A percentile compares a stretch with the other conserved stretches of the same genome.
Evolutionary conservation across 176 grass and related monocot species (phyloP).

Genomic region (Pharus latifolius): DNA sequence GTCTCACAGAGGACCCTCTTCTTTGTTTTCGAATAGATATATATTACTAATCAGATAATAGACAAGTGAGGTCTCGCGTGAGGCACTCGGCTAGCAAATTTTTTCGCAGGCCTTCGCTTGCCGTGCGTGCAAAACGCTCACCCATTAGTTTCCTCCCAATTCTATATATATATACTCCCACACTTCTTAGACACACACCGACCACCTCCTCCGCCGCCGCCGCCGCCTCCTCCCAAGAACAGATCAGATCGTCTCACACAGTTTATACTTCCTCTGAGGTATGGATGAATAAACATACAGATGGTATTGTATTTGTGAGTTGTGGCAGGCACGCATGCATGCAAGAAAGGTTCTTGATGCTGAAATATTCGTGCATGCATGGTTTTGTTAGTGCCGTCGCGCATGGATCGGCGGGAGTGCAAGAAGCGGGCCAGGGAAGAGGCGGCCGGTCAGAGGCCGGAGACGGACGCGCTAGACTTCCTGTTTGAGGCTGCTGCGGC

Average conservation of each 20-base stretch:
- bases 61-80: no score
- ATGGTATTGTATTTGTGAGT: no score
- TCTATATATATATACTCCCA: no score
- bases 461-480: neutral
- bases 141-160: neutral
- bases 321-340: neutral
- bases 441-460: neutral
- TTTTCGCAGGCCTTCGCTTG: neutral
- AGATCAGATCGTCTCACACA: neutral
- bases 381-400: neutral
- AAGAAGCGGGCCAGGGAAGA: conserved; percentile 39
- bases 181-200: neutral
- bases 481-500: conserved; percentile 10
- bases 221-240: neutral
- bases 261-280: neutral
- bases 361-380: neutral
- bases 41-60: no score
- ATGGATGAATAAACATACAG: no score
- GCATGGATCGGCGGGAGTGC: conserved; percentile 30
- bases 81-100: no score
- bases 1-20: no score
- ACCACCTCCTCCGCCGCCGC: neutral
- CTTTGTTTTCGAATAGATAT: no score
- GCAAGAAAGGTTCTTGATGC: neutral
- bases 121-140: conserved; percentile 3